These are phyloP conservation scores for Cystobasidium tubakii DNA, from an alignment of 768 basidiomycete genomes.

Conservation along the genomic window DNA sequence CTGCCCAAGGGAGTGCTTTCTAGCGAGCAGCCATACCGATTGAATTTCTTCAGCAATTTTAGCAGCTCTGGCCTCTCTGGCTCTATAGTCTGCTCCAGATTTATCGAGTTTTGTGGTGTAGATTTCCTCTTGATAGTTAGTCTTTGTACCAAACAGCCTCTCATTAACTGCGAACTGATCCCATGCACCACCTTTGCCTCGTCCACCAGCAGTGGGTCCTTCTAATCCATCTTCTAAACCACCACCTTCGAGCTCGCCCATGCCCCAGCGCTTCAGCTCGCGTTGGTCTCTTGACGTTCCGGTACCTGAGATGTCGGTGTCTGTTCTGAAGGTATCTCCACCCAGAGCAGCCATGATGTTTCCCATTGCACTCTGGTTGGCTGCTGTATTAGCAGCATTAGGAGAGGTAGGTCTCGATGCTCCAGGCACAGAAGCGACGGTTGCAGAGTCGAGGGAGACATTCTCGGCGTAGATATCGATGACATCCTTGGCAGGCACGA, in stretches of 20 bases:
- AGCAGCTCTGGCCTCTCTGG: conserved; percentile 78
- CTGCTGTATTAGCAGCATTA: background rate
- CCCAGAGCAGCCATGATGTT: background rate
- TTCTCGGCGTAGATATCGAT: conserved; percentile 40
- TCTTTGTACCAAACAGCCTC: conserved; percentile 81
- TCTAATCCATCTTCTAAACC: conserved; percentile 21
- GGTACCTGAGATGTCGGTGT: conserved; percentile 47
- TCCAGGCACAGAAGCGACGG: background rate
- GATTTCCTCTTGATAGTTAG: conserved; percentile 82
- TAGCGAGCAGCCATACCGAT: conserved; percentile 58
- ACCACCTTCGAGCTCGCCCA: background rate
- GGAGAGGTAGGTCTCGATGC: background rate
- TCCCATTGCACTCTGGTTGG: background rate
- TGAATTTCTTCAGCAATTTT: conserved; percentile 86
- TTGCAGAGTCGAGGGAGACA: conserved; percentile 36
- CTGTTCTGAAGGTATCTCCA: conserved; percentile 46
- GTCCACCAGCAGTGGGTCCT: background rate
- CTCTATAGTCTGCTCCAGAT: conserved; percentile 73
- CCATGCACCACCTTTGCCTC: conserved; percentile 54
- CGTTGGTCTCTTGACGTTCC: conserved; percentile 36
- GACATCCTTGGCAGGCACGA: conserved; percentile 42
- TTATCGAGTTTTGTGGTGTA: conserved; percentile 94
- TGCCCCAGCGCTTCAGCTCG: conserved; percentile 41
- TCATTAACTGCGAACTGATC: conserved; percentile 95
- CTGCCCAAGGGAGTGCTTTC: too few relatives aligned